Evolutionary conservation across 2,329 filamentous ascomycete species (phyloP).

Genomic region (Xylariaceae sp.): DNA sequence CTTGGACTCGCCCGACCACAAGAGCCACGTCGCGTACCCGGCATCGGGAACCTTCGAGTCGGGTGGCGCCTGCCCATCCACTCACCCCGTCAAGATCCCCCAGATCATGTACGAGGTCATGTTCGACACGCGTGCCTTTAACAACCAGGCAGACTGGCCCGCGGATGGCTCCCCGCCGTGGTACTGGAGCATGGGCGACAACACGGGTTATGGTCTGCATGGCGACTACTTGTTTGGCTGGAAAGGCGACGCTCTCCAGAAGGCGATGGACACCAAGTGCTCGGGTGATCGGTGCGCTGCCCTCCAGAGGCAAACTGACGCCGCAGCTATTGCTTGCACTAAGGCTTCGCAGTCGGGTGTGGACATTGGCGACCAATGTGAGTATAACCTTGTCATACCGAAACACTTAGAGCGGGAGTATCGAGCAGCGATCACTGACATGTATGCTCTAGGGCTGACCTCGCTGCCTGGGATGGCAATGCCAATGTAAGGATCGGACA

Average conservation of each 20-base stretch:
- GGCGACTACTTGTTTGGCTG: constrained; percentile 41
- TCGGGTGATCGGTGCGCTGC: constrained; percentile 32
- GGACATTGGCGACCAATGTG: constrained; percentile 24
- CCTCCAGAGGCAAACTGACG: constrained; percentile 30
- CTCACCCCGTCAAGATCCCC: constrained; percentile 34
- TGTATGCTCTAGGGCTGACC: constrained; percentile 11
- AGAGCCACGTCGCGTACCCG: constrained; percentile 31
- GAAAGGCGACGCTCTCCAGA: constrained; percentile 38
- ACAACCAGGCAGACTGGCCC: constrained; percentile 34
- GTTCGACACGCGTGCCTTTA: constrained; percentile 37
- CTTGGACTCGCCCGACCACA: constrained; percentile 33
- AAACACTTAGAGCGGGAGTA: no score
- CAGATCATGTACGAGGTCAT: constrained; percentile 44
- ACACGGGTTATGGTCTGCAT: constrained; percentile 37
- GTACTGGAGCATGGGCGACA: constrained; percentile 33
- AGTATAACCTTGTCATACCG: constrained; percentile 4
- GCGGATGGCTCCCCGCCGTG: constrained; percentile 33
- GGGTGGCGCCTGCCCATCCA: constrained; percentile 28
- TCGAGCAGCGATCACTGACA: constrained; percentile 1
- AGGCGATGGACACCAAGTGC: constrained; percentile 34
- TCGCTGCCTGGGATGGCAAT: constrained; percentile 15
- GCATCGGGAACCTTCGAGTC: constrained; percentile 29
- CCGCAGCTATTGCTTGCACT: constrained; percentile 29
- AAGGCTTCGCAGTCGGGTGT: constrained; percentile 25
- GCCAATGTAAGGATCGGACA: constrained; percentile 8